A percentile compares a stretch with the other conserved stretches of the same genome.
phyloP scores from a whole-genome alignment of 768 basidiomycete genomes.

The Suillus lakei region DNA sequence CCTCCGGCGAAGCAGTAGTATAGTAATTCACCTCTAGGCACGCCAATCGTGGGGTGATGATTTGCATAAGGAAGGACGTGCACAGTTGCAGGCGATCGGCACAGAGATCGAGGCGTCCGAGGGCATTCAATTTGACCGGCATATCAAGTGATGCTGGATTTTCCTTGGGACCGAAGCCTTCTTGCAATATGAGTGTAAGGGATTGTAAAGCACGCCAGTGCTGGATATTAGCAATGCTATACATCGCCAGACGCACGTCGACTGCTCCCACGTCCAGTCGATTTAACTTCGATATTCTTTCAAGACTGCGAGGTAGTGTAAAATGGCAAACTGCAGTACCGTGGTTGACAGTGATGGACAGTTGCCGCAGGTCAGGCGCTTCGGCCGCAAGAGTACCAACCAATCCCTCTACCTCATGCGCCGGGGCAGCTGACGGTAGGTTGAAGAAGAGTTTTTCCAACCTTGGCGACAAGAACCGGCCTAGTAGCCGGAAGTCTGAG shows the following conservation, averaged over 20 bases:
- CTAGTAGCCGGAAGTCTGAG: not conserved
- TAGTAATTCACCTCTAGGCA: not conserved
- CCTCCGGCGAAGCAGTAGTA: not conserved
- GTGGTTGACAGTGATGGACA: not conserved
- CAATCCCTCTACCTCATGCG: not conserved
- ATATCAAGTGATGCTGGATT: not conserved
- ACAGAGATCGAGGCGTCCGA: not conserved
- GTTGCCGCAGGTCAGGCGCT: not conserved
- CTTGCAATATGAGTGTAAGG: not conserved
- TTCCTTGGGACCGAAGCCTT: not conserved
- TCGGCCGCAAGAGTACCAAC: not conserved
- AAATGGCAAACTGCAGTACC: not conserved
- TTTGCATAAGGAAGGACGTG: not conserved
- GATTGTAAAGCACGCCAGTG: not conserved
- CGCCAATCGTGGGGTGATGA: not conserved
- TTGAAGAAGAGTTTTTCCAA: not conserved
- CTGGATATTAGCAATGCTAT: not conserved
- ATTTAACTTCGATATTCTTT: not conserved
- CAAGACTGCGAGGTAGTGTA: not conserved
- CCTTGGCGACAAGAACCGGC: not conserved
- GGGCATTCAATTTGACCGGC: not conserved
- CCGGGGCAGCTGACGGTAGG: not conserved
- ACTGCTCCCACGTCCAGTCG: not conserved
- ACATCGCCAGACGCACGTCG: not conserved
- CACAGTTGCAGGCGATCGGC: not conserved